Evolutionary conservation across 192 early-diverging fungal species (phyloP).

Genomic region (Coemansia sp.): DNA sequence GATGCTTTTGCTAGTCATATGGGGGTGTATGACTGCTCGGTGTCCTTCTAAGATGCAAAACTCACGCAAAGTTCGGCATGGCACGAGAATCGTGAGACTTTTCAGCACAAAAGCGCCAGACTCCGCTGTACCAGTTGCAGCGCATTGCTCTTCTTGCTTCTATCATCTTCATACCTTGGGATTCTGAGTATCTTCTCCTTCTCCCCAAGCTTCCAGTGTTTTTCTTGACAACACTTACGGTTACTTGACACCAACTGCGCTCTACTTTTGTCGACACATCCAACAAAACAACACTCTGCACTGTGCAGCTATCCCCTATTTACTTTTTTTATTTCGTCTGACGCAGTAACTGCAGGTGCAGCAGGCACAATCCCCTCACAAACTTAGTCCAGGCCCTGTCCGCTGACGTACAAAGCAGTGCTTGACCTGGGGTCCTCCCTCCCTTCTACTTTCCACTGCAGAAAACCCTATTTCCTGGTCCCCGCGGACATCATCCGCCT

Average conservation of each 20-base stretch:
- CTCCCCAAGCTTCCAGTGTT: constrained; percentile 6
- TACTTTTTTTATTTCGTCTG: constrained; percentile 12
- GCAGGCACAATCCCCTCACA: not conserved
- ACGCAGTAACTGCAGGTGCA: not conserved
- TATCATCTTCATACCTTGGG: not conserved
- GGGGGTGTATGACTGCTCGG: not conserved
- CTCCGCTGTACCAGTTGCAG: not conserved
- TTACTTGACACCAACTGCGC: not conserved
- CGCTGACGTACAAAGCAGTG: not conserved
- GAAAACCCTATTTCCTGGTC: not conserved
- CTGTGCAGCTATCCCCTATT: constrained; percentile 16
- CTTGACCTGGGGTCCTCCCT: not conserved
- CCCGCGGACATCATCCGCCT: not conserved
- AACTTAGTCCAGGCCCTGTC: not conserved
- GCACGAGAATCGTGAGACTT: constrained; percentile 43
- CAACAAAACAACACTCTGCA: not conserved
- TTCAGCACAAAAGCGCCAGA: constrained; percentile 15
- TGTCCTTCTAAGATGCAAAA: not conserved
- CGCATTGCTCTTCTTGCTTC: not conserved
- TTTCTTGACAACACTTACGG: not conserved
- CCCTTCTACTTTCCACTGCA: not conserved
- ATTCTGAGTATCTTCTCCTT: not conserved
- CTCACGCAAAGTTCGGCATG: not conserved
- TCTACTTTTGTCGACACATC: not conserved
- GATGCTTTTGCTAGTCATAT: not conserved